Percentiles rank a stretch among this genome's conserved stretches.
Evolutionary conservation across 2,329 filamentous ascomycete species (phyloP).

Genomic region (Colletotrichum eremochloae): DNA sequence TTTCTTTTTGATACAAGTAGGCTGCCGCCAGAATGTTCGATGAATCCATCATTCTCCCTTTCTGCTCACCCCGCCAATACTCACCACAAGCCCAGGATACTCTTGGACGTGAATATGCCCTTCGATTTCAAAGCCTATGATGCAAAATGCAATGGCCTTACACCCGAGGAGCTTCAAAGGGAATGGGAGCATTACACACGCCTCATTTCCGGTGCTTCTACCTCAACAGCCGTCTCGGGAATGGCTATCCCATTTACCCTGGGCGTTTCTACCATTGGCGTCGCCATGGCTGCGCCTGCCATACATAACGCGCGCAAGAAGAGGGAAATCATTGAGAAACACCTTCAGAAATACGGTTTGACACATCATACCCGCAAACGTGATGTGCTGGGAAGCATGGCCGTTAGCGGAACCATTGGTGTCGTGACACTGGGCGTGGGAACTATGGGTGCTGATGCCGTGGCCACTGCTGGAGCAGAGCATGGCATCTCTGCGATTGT

Average conservation of each 20-base stretch:
- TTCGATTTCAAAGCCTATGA: slow-evolving; percentile 58
- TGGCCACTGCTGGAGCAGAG: slow-evolving; percentile 52
- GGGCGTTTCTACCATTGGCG: slow-evolving; percentile 55
- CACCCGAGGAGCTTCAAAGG: slow-evolving; percentile 54
- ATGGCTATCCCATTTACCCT: slow-evolving; percentile 55
- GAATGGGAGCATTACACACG: slow-evolving; percentile 61
- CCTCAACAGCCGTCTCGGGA: slow-evolving; percentile 55
- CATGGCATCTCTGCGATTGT: slow-evolving; percentile 49
- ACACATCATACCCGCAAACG: slow-evolving; percentile 56
- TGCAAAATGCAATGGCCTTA: slow-evolving; percentile 54
- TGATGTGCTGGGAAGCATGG: slow-evolving; percentile 56
- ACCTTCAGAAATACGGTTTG: slow-evolving; percentile 51
- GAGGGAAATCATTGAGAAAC: slow-evolving; percentile 56
- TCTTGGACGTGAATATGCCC: slow-evolving; percentile 48
- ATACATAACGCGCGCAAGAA: slow-evolving; percentile 60
- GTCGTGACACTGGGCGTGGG: slow-evolving; percentile 54
- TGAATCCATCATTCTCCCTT: not conserved
- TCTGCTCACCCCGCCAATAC: not conserved
- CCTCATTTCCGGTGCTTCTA: slow-evolving; percentile 56
- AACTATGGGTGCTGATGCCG: slow-evolving; percentile 51
- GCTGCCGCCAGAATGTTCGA: not conserved
- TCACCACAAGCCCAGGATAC: not conserved
- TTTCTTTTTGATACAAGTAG: not conserved
- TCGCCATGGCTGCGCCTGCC: slow-evolving; percentile 55
- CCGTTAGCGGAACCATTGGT: slow-evolving; percentile 53